Evolutionary conservation across 2,329 filamentous ascomycete species (phyloP).

Genomic region (Chaetomium sp.): DNA sequence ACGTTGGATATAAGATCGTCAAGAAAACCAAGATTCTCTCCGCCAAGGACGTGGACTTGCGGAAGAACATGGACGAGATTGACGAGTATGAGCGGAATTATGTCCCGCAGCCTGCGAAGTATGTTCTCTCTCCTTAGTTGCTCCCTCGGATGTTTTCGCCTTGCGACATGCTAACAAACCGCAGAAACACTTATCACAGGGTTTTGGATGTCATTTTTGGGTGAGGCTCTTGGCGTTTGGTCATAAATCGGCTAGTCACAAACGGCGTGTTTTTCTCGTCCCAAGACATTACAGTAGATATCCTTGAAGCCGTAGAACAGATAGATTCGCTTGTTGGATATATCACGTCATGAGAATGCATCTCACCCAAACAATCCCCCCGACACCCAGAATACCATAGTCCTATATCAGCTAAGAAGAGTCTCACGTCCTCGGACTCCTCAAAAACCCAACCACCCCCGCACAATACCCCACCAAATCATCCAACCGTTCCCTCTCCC

Average conservation of each 20-base stretch:
- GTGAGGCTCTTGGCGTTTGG: neutral
- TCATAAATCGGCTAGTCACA: too few relatives aligned
- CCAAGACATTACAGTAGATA: too few relatives aligned
- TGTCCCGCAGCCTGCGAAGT: conserved; percentile 21
- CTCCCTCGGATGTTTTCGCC: neutral
- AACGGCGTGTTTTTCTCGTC: too few relatives aligned
- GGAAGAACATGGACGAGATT: conserved; percentile 55
- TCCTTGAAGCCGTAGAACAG: too few relatives aligned
- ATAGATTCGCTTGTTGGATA: too few relatives aligned
- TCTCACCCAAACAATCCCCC: neutral
- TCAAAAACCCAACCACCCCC: conserved; percentile 77
- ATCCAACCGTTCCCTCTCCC: conserved; percentile 64
- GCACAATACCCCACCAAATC: conserved; percentile 79
- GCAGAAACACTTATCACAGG: conserved; percentile 21
- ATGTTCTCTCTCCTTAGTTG: neutral
- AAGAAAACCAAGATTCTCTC: conserved; percentile 53
- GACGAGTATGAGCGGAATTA: conserved; percentile 37
- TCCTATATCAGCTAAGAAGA: neutral
- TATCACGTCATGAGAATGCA: too few relatives aligned
- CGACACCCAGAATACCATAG: neutral
- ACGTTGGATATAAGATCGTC: conserved; percentile 58
- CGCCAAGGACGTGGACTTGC: conserved; percentile 54
- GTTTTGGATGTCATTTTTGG: conserved; percentile 23
- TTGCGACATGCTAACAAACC: neutral
- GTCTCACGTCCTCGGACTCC: conserved; percentile 49